These are phyloP conservation scores for Fragaria vesca DNA, from an alignment of 306 rosid genomes.

Conservation along the genomic window DNA sequence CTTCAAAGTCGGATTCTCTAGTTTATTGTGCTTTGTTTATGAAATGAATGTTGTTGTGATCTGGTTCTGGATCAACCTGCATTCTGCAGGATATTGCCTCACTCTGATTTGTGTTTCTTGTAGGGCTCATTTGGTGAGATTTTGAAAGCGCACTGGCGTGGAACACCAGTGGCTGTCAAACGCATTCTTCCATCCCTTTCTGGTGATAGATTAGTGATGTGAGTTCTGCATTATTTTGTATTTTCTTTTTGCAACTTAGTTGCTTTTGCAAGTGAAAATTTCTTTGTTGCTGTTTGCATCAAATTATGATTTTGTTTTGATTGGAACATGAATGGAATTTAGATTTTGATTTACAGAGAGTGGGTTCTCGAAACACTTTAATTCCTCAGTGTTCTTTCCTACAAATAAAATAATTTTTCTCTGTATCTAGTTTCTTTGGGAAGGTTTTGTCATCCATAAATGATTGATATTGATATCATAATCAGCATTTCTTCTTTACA, in stretches of 20 bases:
- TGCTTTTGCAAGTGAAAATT: neutral
- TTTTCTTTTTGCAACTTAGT: conserved; percentile 8
- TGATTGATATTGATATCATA: neutral
- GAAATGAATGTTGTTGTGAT: neutral
- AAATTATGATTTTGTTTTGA: conserved; percentile 2
- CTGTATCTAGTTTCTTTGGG: neutral
- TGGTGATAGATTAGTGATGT: conserved; percentile 92
- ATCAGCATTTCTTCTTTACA: conserved; percentile 17
- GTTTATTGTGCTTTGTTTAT: neutral
- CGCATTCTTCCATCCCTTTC: conserved; percentile 92
- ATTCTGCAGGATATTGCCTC: neutral
- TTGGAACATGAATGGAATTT: neutral
- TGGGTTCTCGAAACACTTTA: neutral
- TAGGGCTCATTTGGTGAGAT: conserved; percentile 97
- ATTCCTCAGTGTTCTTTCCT: neutral
- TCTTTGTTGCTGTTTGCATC: neutral
- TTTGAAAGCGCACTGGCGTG: conserved; percentile 85
- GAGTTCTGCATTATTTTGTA: conserved; percentile 36
- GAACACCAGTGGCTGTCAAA: conserved; percentile 90
- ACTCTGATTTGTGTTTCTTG: conserved; percentile 17
- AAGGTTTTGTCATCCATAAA: neutral
- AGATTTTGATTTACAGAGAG: neutral
- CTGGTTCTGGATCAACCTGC: conserved; percentile 9
- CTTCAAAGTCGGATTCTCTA: neutral
- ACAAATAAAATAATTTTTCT: neutral